These are phyloP conservation scores for Wallacemonas collosoma DNA, from an alignment of 208 protist species.

Conservation along the genomic window DNA sequence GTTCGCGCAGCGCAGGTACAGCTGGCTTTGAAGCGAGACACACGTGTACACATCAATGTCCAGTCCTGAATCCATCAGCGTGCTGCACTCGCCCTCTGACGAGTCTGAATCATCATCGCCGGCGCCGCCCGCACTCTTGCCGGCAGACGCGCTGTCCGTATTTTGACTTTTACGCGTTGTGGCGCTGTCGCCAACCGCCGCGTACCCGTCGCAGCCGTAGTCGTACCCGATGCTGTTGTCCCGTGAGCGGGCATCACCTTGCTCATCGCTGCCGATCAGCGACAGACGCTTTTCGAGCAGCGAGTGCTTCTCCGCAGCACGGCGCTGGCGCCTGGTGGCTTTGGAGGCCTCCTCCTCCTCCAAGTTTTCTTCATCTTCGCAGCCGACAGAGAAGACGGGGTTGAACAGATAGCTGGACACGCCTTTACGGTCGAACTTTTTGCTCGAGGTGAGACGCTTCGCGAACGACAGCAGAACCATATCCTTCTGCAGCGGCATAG, in stretches of 20 bases:
- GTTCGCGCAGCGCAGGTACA: conserved; percentile 57
- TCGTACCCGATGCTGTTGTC: conserved; percentile 11
- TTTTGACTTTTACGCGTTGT: no score
- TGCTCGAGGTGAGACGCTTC: conserved; percentile 16
- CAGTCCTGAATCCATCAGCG: conserved; percentile 35
- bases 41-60: conserved; percentile 65
- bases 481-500: conserved; percentile 41
- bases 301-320: conserved; percentile 11
- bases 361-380: conserved; percentile 4
- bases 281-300: background rate
- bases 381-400: conserved; percentile 29
- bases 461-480: conserved; percentile 42
- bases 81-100: conserved; percentile 27
- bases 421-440: conserved; percentile 21
- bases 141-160: background rate
- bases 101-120: conserved; percentile 3
- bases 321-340: conserved; percentile 8
- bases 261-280: background rate
- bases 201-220: conserved; percentile 3
- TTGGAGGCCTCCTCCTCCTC: conserved; percentile 16
- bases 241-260: background rate
- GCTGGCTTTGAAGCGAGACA: conserved; percentile 43
- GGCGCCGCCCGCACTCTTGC: background rate
- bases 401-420: conserved; percentile 48
- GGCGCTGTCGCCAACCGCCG: no score